These are phyloP conservation scores for Pseudogymnoascus sp. DNA, from an alignment of 2,329 filamentous ascomycete species.

Conservation along the genomic window DNA sequence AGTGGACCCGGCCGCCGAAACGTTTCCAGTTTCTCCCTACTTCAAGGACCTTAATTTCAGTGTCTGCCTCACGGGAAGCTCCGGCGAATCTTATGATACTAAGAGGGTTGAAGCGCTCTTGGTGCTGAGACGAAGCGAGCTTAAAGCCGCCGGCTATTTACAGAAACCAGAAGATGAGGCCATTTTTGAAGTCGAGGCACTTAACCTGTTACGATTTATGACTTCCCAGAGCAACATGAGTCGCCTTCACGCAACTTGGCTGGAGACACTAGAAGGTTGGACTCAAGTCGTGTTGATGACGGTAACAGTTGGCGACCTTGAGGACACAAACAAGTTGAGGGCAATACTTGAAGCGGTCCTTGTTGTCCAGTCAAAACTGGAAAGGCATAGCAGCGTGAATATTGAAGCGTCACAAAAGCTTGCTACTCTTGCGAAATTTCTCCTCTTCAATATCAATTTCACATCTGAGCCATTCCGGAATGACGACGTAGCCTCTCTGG, in stretches of 20 bases:
- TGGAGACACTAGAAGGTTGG: conserved; percentile 73
- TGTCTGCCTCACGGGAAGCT: conserved; percentile 53
- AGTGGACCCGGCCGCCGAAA: conserved; percentile 36
- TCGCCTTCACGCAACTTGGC: conserved; percentile 43
- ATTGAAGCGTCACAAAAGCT: conserved; percentile 65
- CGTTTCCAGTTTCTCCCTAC: conserved; percentile 47
- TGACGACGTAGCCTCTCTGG: conserved; percentile 56
- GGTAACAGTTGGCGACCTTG: conserved; percentile 73
- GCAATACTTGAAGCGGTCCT: conserved; percentile 84
- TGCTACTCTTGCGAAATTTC: conserved; percentile 63
- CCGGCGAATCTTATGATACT: conserved; percentile 58
- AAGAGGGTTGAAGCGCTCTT: conserved; percentile 67
- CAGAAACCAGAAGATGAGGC: conserved; percentile 41
- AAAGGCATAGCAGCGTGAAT: conserved; percentile 63
- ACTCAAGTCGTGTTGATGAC: conserved; percentile 76
- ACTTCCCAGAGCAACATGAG: conserved; percentile 55
- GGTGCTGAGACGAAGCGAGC: conserved; percentile 57
- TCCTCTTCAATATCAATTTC: conserved; percentile 65
- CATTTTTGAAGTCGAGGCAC: conserved; percentile 50
- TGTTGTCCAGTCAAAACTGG: conserved; percentile 78
- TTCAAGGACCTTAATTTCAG: conserved; percentile 61
- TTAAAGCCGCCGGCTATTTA: conserved; percentile 41
- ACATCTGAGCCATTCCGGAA: conserved; percentile 32
- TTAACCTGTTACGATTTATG: conserved; percentile 52
- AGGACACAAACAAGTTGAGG: conserved; percentile 59